Conservation (phyloP, 768 basidiomycete species). For the Lactarius indigo region DNA sequence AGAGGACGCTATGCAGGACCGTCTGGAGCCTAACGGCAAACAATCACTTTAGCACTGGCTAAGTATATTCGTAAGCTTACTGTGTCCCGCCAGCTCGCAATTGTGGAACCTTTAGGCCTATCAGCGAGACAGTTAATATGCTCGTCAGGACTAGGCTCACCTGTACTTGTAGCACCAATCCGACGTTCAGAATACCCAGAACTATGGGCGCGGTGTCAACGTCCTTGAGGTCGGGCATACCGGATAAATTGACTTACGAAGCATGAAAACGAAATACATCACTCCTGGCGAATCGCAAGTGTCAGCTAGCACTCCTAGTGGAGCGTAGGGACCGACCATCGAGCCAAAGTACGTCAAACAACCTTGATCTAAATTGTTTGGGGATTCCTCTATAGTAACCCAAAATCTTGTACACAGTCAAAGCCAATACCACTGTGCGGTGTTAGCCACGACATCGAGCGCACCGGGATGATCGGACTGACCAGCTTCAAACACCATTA, state of each 20-base stretch:
- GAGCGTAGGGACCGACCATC: constrained; percentile 11
- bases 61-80: constrained; percentile 3
- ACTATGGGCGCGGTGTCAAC: background rate
- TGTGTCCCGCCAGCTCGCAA: constrained; percentile 1
- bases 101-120: constrained; percentile 1
- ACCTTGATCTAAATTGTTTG: background rate
- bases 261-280: constrained; percentile 25
- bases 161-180: constrained; percentile 7
- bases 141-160: background rate
- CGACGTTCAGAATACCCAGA: constrained; percentile 17
- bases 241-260: constrained; percentile 7
- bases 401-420: constrained; percentile 18
- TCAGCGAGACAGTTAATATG: background rate
- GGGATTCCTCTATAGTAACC: background rate
- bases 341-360: constrained; percentile 20
- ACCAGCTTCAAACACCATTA: constrained; percentile 20
- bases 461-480: background rate
- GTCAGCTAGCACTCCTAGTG: background rate
- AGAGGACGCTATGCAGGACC: constrained; percentile 11
- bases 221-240: background rate
- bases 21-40: constrained; percentile 12
- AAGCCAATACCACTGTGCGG: constrained; percentile 4
- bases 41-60: background rate
- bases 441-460: background rate
- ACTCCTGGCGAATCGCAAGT: constrained; percentile 2